These are phyloP conservation scores for Musa beccarii DNA, from an alignment of 176 grass and related monocot species.

Conservation along the genomic window DNA sequence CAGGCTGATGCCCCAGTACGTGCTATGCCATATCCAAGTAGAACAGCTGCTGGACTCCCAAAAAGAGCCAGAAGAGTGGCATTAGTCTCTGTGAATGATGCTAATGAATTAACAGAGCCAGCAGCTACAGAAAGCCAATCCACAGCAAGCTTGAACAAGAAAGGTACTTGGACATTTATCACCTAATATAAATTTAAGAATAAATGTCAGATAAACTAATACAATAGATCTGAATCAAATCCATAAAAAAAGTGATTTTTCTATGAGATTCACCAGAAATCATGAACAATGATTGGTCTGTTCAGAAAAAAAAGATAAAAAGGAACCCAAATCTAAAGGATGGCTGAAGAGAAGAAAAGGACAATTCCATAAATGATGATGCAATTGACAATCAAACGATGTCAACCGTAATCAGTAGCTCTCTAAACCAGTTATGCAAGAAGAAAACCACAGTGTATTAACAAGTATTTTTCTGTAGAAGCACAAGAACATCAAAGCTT, in stretches of 20 bases:
- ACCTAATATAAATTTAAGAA: constrained; percentile 55
- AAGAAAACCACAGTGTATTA: too few relatives aligned
- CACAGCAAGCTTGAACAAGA: constrained; percentile 95
- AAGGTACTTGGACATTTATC: constrained; percentile 99
- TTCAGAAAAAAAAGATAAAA: neutral
- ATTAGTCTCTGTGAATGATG: constrained; percentile 89
- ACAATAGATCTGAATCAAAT: neutral
- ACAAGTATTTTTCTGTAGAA: too few relatives aligned
- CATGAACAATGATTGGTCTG: neutral
- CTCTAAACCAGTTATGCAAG: too few relatives aligned
- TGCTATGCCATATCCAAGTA: constrained; percentile 97
- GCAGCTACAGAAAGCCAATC: constrained; percentile 84
- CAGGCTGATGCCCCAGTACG: constrained; percentile 80
- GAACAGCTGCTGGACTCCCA: constrained; percentile 91
- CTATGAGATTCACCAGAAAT: neutral
- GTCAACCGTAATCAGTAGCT: too few relatives aligned
- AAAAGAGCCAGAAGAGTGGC: constrained; percentile 92
- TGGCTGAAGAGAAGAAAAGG: neutral
- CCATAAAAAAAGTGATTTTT: neutral
- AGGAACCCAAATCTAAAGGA: neutral
- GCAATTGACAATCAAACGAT: too few relatives aligned
- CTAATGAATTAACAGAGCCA: constrained; percentile 53
- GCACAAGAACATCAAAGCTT: neutral
- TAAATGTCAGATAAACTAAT: constrained; percentile 31
- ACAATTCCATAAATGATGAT: neutral